phyloP scores from a whole-genome alignment of 2,329 filamentous ascomycete species.

The Fusarium penzigii region DNA sequence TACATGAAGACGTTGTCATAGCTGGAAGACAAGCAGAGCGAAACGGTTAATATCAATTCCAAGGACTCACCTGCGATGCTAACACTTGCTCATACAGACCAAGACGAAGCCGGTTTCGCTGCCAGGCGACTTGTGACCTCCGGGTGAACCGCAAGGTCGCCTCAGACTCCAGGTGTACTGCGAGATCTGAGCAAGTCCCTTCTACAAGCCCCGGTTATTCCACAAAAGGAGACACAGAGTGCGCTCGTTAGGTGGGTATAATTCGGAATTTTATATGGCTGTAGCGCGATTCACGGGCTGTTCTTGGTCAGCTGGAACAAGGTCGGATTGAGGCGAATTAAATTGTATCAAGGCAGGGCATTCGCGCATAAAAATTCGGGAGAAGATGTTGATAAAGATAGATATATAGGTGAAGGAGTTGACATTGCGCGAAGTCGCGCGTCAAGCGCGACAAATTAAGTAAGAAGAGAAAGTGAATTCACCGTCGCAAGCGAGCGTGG shows the following conservation, averaged over 20 bases:
- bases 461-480: no score
- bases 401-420: no score
- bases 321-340: no score
- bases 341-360: no score
- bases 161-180: conserved; percentile 1
- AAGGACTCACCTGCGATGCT: background rate
- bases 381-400: no score
- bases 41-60: background rate
- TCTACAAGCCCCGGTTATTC: conserved; percentile 9
- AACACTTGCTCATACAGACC: background rate
- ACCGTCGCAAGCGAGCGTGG: no score
- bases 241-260: conserved; percentile 6
- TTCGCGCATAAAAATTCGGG: no score
- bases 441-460: no score
- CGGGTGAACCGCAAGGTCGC: conserved; percentile 12
- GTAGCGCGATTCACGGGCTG: conserved; percentile 7
- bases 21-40: background rate
- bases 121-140: background rate
- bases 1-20: background rate
- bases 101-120: conserved; percentile 5
- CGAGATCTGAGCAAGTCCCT: conserved; percentile 1
- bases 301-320: background rate
- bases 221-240: conserved; percentile 2
- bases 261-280: conserved; percentile 6
- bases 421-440: no score